These are phyloP conservation scores for Eucalyptus pumila DNA, from an alignment of 345 rosid genomes.

Conservation along the genomic window DNA sequence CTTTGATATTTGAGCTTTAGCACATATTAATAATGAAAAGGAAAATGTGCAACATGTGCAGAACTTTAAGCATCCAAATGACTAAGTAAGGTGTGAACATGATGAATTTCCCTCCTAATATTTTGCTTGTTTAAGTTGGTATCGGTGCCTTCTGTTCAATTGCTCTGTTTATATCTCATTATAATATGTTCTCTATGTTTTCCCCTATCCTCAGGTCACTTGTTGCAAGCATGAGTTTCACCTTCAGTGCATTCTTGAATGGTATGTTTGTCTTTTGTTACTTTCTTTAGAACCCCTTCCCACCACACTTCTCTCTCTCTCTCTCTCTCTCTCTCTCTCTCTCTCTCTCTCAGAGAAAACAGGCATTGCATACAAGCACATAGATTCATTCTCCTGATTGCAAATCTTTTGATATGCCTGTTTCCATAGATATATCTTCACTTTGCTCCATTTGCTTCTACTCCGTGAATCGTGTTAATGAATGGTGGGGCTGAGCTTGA, in stretches of 20 bases:
- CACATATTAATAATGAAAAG: neutral
- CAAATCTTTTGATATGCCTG: neutral
- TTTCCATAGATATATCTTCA: neutral
- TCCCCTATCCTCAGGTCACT: conserved; percentile 31
- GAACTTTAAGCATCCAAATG: neutral
- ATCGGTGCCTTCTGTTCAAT: neutral
- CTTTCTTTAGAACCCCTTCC: neutral
- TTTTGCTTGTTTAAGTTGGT: neutral
- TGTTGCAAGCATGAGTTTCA: conserved; percentile 75
- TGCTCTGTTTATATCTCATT: neutral
- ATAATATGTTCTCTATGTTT: neutral
- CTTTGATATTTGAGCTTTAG: neutral
- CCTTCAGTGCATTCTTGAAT: conserved; percentile 74
- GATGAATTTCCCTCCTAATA: neutral
- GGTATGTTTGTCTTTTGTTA: conserved; percentile 15
- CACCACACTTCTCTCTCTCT: neutral
- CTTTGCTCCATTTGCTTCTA: neutral
- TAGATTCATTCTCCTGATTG: neutral
- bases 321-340: neutral
- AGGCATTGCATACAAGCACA: neutral
- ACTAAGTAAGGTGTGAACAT: neutral
- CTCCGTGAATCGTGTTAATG: neutral
- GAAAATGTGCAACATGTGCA: neutral
- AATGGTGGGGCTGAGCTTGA: neutral
- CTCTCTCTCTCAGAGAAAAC: neutral